Conservation (phyloP, 805 yeast genomes). For the Kluyveromyces siamensis region DNA sequence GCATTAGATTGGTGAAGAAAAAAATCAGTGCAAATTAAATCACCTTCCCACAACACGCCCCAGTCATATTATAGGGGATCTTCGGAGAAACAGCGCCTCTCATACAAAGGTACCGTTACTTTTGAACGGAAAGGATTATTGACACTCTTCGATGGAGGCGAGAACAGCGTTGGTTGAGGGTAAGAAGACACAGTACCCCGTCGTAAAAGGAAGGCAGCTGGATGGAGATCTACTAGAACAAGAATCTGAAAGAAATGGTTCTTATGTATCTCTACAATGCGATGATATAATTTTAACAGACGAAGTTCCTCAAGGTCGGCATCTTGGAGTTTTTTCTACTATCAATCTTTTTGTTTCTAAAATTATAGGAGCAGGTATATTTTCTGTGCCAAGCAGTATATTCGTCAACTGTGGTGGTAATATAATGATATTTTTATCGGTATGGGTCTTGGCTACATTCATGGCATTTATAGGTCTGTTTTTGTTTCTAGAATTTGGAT, state of each 20-base stretch:
- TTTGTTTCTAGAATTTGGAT: constrained; percentile 61
- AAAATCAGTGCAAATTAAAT: too few species aligned
- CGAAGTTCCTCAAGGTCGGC: constrained; percentile 60
- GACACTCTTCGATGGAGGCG: background rate
- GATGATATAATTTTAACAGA: background rate
- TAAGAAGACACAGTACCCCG: background rate
- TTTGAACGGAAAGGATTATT: too few species aligned
- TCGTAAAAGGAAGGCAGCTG: background rate
- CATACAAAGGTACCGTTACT: too few species aligned
- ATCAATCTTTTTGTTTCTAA: constrained; percentile 56
- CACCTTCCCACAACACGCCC: too few species aligned
- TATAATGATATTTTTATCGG: constrained; percentile 44
- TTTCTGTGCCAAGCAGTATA: constrained; percentile 61
- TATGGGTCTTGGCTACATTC: constrained; percentile 56
- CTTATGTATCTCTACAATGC: background rate
- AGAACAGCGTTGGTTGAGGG: background rate
- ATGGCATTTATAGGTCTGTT: constrained; percentile 60
- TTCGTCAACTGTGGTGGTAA: constrained; percentile 64
- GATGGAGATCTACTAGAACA: background rate
- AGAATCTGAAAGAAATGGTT: background rate
- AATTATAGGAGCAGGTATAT: constrained; percentile 71
- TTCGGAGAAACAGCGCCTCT: too few species aligned
- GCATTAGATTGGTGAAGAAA: too few species aligned
- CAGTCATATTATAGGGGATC: too few species aligned
- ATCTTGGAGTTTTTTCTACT: constrained; percentile 60